phyloP scores from a whole-genome alignment of 2,329 filamentous ascomycete genomes.

The Monosporascus sp. region DNA sequence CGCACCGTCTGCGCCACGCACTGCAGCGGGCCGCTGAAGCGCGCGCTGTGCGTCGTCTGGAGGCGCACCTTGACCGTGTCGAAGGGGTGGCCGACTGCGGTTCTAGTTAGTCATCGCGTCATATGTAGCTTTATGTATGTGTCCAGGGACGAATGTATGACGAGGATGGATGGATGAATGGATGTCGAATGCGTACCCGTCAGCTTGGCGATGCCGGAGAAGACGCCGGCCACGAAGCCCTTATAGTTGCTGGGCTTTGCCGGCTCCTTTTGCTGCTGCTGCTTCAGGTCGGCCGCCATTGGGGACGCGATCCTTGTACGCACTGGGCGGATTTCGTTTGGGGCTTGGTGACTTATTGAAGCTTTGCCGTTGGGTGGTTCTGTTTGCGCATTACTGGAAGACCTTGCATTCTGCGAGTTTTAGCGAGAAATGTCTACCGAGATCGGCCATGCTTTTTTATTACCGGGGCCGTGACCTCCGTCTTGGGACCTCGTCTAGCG shows the following conservation, averaged over 20 bases:
- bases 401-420: no score
- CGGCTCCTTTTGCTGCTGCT: conserved; percentile 3
- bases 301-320: conserved; percentile 8
- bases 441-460: not conserved
- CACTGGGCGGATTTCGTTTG: not conserved
- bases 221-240: conserved; percentile 96
- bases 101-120: not conserved
- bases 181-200: conserved; percentile 52
- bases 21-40: conserved; percentile 81
- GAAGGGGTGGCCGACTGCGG: conserved; percentile 65
- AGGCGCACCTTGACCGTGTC: conserved; percentile 96
- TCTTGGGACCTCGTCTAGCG: no score
- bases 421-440: not conserved
- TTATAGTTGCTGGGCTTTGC: conserved; percentile 61
- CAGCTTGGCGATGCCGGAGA: conserved; percentile 88
- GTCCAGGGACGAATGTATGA: not conserved
- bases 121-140: no score
- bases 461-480: not conserved
- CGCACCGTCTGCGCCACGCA: conserved; percentile 79
- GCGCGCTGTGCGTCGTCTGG: conserved; percentile 72
- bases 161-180: not conserved
- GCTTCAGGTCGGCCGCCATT: conserved; percentile 28
- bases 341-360: not conserved
- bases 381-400: not conserved
- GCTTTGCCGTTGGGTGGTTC: not conserved